Percentiles rank a stretch among this genome's conserved stretches.
Evolutionary conservation across 306 rosid genomes (phyloP).

Genomic region (Cajanus cajan): DNA sequence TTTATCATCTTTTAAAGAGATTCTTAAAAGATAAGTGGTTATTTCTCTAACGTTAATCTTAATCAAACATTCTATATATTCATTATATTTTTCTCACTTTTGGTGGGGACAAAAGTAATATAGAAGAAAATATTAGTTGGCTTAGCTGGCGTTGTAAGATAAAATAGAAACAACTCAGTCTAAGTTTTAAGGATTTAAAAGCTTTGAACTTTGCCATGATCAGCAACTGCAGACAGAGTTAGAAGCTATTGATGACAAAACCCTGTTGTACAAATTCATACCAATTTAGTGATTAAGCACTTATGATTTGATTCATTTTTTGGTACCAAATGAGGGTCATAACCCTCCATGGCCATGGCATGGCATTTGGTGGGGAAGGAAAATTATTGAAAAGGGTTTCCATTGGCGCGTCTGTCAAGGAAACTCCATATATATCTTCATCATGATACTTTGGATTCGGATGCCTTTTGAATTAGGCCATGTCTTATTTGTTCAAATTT

Average conservation of each 20-base stretch:
- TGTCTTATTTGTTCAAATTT: not conserved
- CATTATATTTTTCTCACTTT: not conserved
- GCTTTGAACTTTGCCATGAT: not conserved
- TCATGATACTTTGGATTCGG: not conserved
- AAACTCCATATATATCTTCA: not conserved
- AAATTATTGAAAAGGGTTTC: not conserved
- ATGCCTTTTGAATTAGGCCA: not conserved
- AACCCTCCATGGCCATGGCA: not conserved
- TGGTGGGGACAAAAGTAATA: slow-evolving; percentile 16
- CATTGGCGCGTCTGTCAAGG: not conserved
- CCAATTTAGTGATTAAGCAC: not conserved
- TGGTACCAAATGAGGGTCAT: not conserved
- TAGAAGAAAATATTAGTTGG: not conserved
- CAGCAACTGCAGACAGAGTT: not conserved
- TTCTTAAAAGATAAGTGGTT: not conserved
- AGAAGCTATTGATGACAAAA: not conserved
- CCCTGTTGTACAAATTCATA: not conserved
- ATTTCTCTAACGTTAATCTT: not conserved
- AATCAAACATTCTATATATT: not conserved
- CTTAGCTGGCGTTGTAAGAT: not conserved
- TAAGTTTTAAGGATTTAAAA: not conserved
- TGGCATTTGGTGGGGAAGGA: not conserved
- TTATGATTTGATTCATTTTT: not conserved
- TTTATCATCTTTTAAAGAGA: not conserved
- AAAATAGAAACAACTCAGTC: not conserved